Base-by-base conservation (phyloP, 1,284 basidiomycete species). In the Pisolithus thermaeus region DNA sequence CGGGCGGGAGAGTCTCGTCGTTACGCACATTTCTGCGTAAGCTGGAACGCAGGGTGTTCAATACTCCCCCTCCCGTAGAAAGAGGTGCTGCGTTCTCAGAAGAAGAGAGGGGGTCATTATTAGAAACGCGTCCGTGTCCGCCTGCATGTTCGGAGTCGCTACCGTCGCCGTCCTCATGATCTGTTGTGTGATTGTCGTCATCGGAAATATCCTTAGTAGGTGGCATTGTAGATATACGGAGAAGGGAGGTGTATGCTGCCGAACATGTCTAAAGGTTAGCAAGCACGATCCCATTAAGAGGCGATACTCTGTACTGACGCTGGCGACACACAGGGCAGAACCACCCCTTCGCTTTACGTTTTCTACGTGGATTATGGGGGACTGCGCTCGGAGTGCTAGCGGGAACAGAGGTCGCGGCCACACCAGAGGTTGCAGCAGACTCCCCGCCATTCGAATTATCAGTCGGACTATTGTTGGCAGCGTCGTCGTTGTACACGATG, bases 251-350 rank as follows among this genome's bases (percentile, higher is more conserved):
- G 62, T 95, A 95, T 1, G 91, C 90, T 92, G 59, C 22, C 16
- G 16, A 52, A 22, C 12, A 23, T 49, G 39, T 49, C 16, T 7
- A 7, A 20, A 20, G 14, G 43, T 27, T 30, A 42, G 25, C 4
- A 18, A 4, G n/a, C 14, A 23, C 7, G 46, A 39, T 49, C 16
- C 50, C 20, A 8, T 47, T 28, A 49, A 44, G 52, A 52, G 51
- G 45, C 53, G 32, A 36, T 42, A 74, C 84, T 68, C 53, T 36
- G 37, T 42, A 74, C 84, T 68, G 59, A 87, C 84, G 90, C 75
- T 94, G 92, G 60, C 92, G 79, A 66, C 92, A 94, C 47, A 95
- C 90, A 28, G 92, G 92, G 66, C 92, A 95, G 78, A 90, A 92
- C 92, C 92, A 95, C 14, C 92, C 92, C 70, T 95, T 95, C 1